These are phyloP conservation scores for Oenanthe javanica DNA, from an alignment of 140 eudicot species.

Conservation along the genomic window DNA sequence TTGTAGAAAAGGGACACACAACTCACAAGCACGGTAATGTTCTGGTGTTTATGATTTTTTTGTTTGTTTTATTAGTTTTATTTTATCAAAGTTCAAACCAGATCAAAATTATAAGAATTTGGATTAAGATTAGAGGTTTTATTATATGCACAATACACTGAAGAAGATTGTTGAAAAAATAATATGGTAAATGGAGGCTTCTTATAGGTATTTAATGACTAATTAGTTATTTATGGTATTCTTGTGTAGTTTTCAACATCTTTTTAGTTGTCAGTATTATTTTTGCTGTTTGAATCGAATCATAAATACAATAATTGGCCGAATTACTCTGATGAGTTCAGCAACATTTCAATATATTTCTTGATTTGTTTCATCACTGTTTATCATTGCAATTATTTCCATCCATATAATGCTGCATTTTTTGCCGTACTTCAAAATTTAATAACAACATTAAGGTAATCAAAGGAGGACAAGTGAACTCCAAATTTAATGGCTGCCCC, in stretches of 20 bases:
- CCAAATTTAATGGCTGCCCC: background rate
- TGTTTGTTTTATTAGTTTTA: background rate
- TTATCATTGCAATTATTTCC: background rate
- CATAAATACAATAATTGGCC: background rate
- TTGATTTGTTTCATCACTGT: background rate
- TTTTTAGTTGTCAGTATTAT: background rate
- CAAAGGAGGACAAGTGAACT: background rate
- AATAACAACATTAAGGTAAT: background rate
- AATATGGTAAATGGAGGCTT: background rate
- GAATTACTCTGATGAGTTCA: background rate
- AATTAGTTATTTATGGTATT: background rate
- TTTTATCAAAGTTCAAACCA: background rate
- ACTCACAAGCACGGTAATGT: constrained; percentile 67
- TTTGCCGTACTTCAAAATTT: background rate
- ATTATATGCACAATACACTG: background rate
- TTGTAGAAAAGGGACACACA: constrained; percentile 80
- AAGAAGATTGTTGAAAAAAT: background rate
- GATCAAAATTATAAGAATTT: background rate
- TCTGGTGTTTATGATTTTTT: background rate
- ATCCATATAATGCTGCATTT: background rate
- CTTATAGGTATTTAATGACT: background rate
- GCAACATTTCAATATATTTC: background rate
- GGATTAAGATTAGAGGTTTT: background rate
- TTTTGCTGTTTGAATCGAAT: background rate
- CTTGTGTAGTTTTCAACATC: background rate